These are phyloP conservation scores for Cetradonia linearis DNA, from an alignment of 495 filamentous ascomycete species.

Conservation along the genomic window DNA sequence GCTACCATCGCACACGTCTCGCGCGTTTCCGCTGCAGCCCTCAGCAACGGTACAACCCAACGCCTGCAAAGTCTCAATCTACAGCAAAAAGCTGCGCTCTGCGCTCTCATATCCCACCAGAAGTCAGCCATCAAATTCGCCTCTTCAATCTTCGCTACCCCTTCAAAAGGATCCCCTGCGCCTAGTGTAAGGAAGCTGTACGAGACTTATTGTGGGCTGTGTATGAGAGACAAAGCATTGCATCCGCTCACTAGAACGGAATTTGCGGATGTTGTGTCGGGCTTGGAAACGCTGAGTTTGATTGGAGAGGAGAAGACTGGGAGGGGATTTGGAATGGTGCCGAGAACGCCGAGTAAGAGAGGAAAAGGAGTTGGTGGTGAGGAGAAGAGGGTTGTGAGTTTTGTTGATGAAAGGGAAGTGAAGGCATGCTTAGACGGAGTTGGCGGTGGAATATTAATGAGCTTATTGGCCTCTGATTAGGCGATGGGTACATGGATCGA, in stretches of 20 bases:
- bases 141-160: constrained; percentile 40
- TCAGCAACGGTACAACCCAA: constrained; percentile 73
- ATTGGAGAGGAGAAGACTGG: constrained; percentile 68
- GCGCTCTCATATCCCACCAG: constrained; percentile 74
- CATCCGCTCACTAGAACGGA: constrained; percentile 81
- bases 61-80: constrained; percentile 80
- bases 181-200: constrained; percentile 73
- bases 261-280: constrained; percentile 87
- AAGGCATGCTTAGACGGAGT: constrained; percentile 58
- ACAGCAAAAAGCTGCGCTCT: constrained; percentile 93
- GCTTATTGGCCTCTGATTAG: constrained; percentile 34
- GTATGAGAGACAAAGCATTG: constrained; percentile 71
- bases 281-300: constrained; percentile 73
- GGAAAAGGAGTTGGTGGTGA: constrained; percentile 38
- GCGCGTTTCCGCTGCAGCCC: constrained; percentile 72
- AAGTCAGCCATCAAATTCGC: constrained; percentile 38
- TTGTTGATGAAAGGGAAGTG: constrained; percentile 68
- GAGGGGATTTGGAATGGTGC: constrained; percentile 47
- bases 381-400: constrained; percentile 63
- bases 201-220: constrained; percentile 66
- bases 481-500: background rate
- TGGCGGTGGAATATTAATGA: constrained; percentile 44
- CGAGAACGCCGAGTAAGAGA: constrained; percentile 35
- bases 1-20: constrained; percentile 85
- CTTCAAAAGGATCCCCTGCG: constrained; percentile 46